These are phyloP conservation scores for Torulaspora globosa DNA, from an alignment of 1,139 yeast species.

Conservation along the genomic window DNA sequence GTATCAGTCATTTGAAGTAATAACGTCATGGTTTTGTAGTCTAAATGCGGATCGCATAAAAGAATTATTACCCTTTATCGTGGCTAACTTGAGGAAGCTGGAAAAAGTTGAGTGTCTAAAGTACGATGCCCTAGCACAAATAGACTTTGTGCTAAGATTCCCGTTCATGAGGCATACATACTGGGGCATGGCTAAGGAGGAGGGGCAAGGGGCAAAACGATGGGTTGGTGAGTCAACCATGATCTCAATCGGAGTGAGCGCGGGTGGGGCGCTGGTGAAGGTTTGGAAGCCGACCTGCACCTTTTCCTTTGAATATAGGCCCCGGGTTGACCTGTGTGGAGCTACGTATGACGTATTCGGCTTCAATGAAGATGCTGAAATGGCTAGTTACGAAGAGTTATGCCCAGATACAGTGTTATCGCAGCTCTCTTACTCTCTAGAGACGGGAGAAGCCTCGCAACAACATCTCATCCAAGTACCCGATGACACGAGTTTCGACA, in stretches of 20 bases:
- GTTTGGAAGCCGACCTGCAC: slow-evolving; percentile 14
- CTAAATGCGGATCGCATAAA: slow-evolving; percentile 57
- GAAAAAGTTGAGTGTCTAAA: slow-evolving; percentile 43
- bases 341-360: slow-evolving; percentile 11
- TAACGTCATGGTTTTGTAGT: slow-evolving; percentile 70
- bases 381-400: neutral
- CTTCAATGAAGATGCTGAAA: slow-evolving; percentile 1
- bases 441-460: neutral
- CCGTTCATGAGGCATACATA: slow-evolving; percentile 34
- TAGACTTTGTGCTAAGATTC: slow-evolving; percentile 66
- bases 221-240: slow-evolving; percentile 12
- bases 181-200: slow-evolving; percentile 1
- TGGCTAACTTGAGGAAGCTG: slow-evolving; percentile 48
- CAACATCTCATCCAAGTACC: neutral
- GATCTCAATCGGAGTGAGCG: slow-evolving; percentile 14
- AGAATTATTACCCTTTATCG: slow-evolving; percentile 57
- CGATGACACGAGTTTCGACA: slow-evolving; percentile 16
- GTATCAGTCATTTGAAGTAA: slow-evolving; percentile 62
- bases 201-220: slow-evolving; percentile 1
- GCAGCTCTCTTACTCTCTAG: slow-evolving; percentile 6
- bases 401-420: slow-evolving; percentile 9
- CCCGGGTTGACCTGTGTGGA: neutral
- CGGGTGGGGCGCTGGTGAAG: slow-evolving; percentile 4
- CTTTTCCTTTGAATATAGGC: slow-evolving; percentile 8
- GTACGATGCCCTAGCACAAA: slow-evolving; percentile 56